Evolutionary conservation across 805 yeast species (phyloP).

Genomic region (Candida sphagnicola): DNA sequence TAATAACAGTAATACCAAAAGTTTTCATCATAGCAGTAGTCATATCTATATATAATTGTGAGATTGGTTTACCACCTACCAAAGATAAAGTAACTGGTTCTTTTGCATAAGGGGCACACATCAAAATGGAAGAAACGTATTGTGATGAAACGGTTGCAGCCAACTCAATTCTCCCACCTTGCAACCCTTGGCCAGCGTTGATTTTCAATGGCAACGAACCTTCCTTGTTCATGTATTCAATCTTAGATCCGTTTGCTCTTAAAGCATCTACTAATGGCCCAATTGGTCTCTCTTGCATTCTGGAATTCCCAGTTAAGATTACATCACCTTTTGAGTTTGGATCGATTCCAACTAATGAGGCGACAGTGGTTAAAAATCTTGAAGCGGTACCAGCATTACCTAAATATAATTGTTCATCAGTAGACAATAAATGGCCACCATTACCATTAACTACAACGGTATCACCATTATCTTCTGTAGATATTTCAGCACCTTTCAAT

Average conservation of each 20-base stretch:
- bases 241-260: conserved; percentile 68
- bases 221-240: conserved; percentile 64
- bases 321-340: conserved; percentile 34
- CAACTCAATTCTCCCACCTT: conserved; percentile 89
- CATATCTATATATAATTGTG: conserved; percentile 95
- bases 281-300: conserved; percentile 97
- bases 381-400: conserved; percentile 99
- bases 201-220: conserved; percentile 88
- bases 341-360: conserved; percentile 65
- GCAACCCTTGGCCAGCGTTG: conserved; percentile 62
- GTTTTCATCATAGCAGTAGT: conserved; percentile 91
- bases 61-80: conserved; percentile 96
- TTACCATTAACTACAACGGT: conserved; percentile 82
- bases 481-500: conserved; percentile 75
- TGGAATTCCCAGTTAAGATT: conserved; percentile 83
- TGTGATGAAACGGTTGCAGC: conserved; percentile 97
- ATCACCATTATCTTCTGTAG: conserved; percentile 86
- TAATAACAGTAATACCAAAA: conserved; percentile 77
- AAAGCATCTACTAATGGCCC: conserved; percentile 95
- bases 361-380: conserved; percentile 88
- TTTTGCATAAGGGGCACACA: conserved; percentile 97
- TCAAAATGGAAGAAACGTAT: conserved; percentile 90
- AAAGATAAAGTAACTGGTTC: conserved; percentile 82
- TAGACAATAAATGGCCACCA: conserved; percentile 70
- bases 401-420: conserved; percentile 67